These are phyloP conservation scores for Lojkania enalia DNA, from an alignment of 2,329 filamentous ascomycete genomes.

Conservation along the genomic window DNA sequence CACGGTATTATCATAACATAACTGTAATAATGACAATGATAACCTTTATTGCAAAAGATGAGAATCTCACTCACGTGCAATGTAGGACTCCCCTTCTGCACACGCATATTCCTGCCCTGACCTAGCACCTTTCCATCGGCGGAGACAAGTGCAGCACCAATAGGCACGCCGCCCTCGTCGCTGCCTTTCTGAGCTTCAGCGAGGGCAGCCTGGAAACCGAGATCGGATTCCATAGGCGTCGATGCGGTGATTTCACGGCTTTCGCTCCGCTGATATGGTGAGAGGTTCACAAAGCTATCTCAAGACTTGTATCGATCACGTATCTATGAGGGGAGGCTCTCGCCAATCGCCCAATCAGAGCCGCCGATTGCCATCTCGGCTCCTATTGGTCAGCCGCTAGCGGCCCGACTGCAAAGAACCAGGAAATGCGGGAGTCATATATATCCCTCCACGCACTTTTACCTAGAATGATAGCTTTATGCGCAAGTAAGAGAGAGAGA, in stretches of 20 bases:
- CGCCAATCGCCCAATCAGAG: constrained; percentile 14
- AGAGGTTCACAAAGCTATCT: too few relatives aligned
- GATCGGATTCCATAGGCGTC: constrained; percentile 37
- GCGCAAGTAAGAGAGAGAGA: too few relatives aligned
- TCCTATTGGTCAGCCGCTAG: background rate
- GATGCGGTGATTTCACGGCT: too few relatives aligned
- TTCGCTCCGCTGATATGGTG: too few relatives aligned
- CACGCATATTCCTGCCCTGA: constrained; percentile 73
- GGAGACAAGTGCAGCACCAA: constrained; percentile 66
- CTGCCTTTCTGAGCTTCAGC: constrained; percentile 60
- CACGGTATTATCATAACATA: too few relatives aligned
- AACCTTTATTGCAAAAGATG: background rate
- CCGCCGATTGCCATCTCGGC: constrained; percentile 1
- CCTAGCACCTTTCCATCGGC: constrained; percentile 71
- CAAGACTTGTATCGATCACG: too few relatives aligned
- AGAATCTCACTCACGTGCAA: constrained; percentile 62
- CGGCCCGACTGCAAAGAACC: too few relatives aligned
- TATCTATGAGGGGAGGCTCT: too few relatives aligned
- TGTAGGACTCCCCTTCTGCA: constrained; percentile 71
- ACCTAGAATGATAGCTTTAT: too few relatives aligned
- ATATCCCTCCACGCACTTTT: too few relatives aligned
- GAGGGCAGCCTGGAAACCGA: constrained; percentile 60
- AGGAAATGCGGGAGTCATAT: too few relatives aligned
- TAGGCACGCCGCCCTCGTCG: constrained; percentile 62
- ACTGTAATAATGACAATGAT: too few relatives aligned